phyloP scores from a whole-genome alignment of 495 filamentous ascomycete species.

The Podospora pseudopauciseta region DNA sequence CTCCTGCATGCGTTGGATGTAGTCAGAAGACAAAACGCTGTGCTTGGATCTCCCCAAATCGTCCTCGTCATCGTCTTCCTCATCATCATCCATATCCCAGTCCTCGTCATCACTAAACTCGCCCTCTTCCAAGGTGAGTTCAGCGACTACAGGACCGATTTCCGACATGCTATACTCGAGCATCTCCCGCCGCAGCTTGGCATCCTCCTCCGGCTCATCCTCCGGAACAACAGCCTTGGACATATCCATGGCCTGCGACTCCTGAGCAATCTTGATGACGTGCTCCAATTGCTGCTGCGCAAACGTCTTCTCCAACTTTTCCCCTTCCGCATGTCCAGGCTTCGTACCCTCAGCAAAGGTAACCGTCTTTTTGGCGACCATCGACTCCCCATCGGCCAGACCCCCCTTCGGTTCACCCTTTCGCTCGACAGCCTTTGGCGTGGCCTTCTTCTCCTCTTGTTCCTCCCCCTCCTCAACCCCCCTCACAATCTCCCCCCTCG shows the following conservation, averaged over 20 bases:
- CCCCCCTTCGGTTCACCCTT: not conserved
- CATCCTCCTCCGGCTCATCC: slow-evolving; percentile 75
- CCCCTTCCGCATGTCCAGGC: slow-evolving; percentile 32
- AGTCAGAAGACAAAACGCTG: slow-evolving; percentile 62
- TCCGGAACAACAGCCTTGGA: slow-evolving; percentile 47
- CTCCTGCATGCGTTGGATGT: slow-evolving; percentile 74
- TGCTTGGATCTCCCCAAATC: slow-evolving; percentile 66
- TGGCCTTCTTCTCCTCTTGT: not conserved
- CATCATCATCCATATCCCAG: slow-evolving; percentile 45
- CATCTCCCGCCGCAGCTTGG: slow-evolving; percentile 82
- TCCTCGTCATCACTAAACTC: slow-evolving; percentile 57
- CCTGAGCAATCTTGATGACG: slow-evolving; percentile 46
- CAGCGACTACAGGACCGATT: slow-evolving; percentile 87
- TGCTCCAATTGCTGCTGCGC: slow-evolving; percentile 45
- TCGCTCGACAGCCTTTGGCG: slow-evolving; percentile 1
- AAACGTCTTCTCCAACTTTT: slow-evolving; percentile 28
- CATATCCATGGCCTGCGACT: slow-evolving; percentile 39
- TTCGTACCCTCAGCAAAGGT: slow-evolving; percentile 58
- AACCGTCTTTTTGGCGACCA: slow-evolving; percentile 37
- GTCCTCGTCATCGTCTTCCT: slow-evolving; percentile 56
- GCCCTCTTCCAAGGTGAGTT: slow-evolving; percentile 78
- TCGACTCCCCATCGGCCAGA: slow-evolving; percentile 6
- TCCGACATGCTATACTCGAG: slow-evolving; percentile 80
- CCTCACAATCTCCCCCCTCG: not conserved
- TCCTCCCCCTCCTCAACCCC: slow-evolving; percentile 5